Evolutionary conservation across 1,139 yeast genomes (phyloP).

Genomic region (Yamadazyma diddensiae): DNA sequence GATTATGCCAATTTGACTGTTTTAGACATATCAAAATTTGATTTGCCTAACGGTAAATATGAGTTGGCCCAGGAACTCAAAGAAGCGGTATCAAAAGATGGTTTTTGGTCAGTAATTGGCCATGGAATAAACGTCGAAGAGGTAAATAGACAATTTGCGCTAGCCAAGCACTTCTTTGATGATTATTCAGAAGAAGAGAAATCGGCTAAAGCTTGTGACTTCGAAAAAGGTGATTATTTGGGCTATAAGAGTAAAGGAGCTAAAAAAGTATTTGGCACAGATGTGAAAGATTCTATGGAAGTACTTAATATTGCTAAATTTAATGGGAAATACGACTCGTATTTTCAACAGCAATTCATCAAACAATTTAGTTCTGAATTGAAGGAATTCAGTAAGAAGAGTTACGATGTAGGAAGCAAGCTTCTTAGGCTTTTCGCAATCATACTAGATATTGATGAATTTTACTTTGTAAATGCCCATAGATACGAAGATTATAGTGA

Average conservation of each 20-base stretch:
- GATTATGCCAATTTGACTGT: slow-evolving; percentile 32
- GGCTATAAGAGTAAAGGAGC: slow-evolving; percentile 28
- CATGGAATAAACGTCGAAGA: slow-evolving; percentile 26
- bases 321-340: slow-evolving; percentile 23
- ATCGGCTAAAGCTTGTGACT: slow-evolving; percentile 22
- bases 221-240: slow-evolving; percentile 29
- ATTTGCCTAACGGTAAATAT: slow-evolving; percentile 25
- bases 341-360: slow-evolving; percentile 23
- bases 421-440: slow-evolving; percentile 28
- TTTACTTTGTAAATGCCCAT: slow-evolving; percentile 27
- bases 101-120: slow-evolving; percentile 30
- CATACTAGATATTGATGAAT: slow-evolving; percentile 30
- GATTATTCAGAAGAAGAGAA: slow-evolving; percentile 27
- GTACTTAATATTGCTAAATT: slow-evolving; percentile 34
- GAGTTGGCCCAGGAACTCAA: slow-evolving; percentile 25
- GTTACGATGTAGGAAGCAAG: slow-evolving; percentile 24
- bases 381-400: slow-evolving; percentile 20
- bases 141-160: slow-evolving; percentile 23
- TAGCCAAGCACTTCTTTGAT: slow-evolving; percentile 28
- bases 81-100: slow-evolving; percentile 26
- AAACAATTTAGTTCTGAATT: slow-evolving; percentile 20
- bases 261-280: slow-evolving; percentile 25
- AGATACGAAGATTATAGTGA: slow-evolving; percentile 30
- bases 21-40: slow-evolving; percentile 26
- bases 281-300: slow-evolving; percentile 28